These are phyloP conservation scores for Globisporangium sylvaticum DNA, from an alignment of 352 stramenopile species.

Conservation along the genomic window DNA sequence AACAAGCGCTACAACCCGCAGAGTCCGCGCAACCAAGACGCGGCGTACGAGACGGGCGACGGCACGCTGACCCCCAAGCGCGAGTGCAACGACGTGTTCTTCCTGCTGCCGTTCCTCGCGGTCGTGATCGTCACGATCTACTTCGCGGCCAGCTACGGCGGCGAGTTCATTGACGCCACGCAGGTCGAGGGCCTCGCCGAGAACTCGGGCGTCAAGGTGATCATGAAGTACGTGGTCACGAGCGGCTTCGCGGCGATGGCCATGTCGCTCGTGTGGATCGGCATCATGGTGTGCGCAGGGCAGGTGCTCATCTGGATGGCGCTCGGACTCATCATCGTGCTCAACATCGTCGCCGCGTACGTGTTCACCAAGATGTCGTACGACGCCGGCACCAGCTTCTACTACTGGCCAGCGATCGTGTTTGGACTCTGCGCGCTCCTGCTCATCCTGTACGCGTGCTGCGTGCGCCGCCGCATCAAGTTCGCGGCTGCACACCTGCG, in stretches of 20 bases:
- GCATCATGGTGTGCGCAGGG: constrained; percentile 52
- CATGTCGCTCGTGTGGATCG: constrained; percentile 75
- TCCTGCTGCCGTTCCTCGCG: constrained; percentile 60
- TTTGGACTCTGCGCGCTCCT: constrained; percentile 53
- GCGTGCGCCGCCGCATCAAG: constrained; percentile 84
- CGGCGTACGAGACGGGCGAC: constrained; percentile 12
- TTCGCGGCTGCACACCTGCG: constrained; percentile 91
- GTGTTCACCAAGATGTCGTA: constrained; percentile 71
- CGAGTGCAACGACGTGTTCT: constrained; percentile 77
- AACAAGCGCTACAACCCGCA: constrained; percentile 1
- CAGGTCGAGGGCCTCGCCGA: constrained; percentile 33
- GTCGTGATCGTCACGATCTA: constrained; percentile 40
- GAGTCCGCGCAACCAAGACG: neutral
- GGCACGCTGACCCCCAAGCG: constrained; percentile 21
- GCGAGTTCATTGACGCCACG: constrained; percentile 53
- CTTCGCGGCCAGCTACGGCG: constrained; percentile 58
- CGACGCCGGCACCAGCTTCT: constrained; percentile 45
- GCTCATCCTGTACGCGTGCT: constrained; percentile 54
- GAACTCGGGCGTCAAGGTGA: constrained; percentile 47
- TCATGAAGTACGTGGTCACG: constrained; percentile 51
- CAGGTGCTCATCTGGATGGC: constrained; percentile 51
- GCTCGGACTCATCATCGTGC: constrained; percentile 41
- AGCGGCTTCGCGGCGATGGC: constrained; percentile 52
- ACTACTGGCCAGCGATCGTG: constrained; percentile 64
- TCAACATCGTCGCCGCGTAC: constrained; percentile 49